phyloP scores from a whole-genome alignment of 2,329 filamentous ascomycete genomes.

The Penicillium sp. region DNA sequence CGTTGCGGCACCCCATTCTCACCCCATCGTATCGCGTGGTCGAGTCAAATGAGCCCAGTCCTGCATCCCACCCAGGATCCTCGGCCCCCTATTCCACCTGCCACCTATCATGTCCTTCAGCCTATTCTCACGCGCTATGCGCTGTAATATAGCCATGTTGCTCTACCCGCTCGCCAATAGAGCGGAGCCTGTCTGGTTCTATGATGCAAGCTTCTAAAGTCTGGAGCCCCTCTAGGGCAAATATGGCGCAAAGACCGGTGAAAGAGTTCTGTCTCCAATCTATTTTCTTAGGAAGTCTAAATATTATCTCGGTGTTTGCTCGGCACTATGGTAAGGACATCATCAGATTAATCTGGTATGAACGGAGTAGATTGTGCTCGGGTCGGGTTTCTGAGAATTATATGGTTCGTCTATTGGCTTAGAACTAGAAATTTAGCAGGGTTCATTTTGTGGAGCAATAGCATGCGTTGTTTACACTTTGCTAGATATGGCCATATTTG shows the following conservation, averaged over 20 bases:
- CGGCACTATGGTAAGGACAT: not conserved
- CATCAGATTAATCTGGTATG: not conserved
- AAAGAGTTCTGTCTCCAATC: conserved; percentile 9
- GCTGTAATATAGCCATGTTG: conserved; percentile 4
- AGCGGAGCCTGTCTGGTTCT: not conserved
- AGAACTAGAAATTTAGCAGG: not conserved
- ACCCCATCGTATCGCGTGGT: conserved; percentile 19
- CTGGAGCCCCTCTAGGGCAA: not conserved
- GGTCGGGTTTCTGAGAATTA: conserved; percentile 8
- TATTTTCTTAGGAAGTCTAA: conserved; percentile 13
- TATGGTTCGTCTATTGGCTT: not conserved
- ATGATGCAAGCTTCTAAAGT: not conserved
- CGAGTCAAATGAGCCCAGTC: conserved; percentile 19
- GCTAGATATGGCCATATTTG: not conserved
- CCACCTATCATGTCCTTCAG: conserved; percentile 1
- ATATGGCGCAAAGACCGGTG: not conserved
- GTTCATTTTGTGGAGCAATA: conserved; percentile 7
- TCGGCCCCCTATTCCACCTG: conserved; percentile 4
- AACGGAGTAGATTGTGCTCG: conserved; percentile 5
- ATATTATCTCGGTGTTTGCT: conserved; percentile 1
- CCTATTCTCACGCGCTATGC: conserved; percentile 21
- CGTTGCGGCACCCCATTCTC: conserved; percentile 5
- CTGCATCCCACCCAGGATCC: conserved; percentile 8
- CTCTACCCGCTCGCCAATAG: conserved; percentile 20
- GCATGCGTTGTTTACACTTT: conserved; percentile 2